These are phyloP conservation scores for Thamnidium elegans DNA, from an alignment of 192 early-diverging fungal genomes.

Conservation along the genomic window DNA sequence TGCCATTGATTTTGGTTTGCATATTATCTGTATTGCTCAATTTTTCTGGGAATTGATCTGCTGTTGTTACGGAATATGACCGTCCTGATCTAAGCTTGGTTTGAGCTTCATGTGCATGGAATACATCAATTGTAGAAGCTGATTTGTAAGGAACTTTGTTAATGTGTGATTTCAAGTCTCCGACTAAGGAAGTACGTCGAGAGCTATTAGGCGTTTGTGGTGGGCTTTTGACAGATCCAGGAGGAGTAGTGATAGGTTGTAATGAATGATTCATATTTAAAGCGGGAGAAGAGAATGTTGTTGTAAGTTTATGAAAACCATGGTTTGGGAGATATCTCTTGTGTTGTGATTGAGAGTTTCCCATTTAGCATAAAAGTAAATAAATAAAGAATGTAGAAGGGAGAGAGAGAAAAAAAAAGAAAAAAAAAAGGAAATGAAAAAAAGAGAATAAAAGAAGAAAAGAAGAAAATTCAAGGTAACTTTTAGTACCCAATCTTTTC, in stretches of 20 bases:
- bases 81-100: too few species aligned
- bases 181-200: not conserved
- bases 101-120: not conserved
- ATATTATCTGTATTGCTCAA: not conserved
- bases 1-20: slow-evolving; percentile 9
- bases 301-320: not conserved
- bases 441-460: not conserved
- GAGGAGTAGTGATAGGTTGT: not conserved
- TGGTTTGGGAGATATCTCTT: not conserved
- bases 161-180: not conserved
- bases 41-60: not conserved
- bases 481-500: slow-evolving; percentile 5
- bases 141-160: not conserved
- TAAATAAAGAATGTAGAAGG: not conserved
- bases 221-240: not conserved
- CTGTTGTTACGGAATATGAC: not conserved
- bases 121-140: not conserved
- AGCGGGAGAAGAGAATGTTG: not conserved
- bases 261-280: not conserved
- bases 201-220: not conserved
- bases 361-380: not conserved
- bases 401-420: not conserved
- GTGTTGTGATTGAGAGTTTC: not conserved
- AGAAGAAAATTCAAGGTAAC: slow-evolving; percentile 1
- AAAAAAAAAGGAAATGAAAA: not conserved